Evolutionary conservation across 2,329 filamentous ascomycete species (phyloP), one percentile per base, ranked within the genome.

Genomic region (Alternaria brassicicola): DNA sequence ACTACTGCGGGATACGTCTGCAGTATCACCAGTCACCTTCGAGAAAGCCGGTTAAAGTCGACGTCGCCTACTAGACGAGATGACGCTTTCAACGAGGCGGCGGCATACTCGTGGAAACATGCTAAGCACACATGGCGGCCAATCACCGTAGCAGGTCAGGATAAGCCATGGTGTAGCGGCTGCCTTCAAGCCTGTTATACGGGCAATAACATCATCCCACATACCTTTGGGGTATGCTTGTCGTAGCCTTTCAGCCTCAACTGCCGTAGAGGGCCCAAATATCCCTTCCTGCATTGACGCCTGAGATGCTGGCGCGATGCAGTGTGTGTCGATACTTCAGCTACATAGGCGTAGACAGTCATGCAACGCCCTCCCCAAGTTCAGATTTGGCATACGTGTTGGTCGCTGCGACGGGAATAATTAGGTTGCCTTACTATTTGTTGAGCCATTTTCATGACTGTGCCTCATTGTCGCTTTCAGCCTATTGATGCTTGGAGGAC

Each of bases 41-140:
- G 51, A 58, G 51, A 58, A 54, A 54, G 50, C 55, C 55, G 50
- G 55, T 19, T 49, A 54, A 55, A 53, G 36, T 25, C 43, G 33
- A 23, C 38, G 49, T 42, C 35, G 42, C 28, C 33, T 30, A 25
- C 49, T 35, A 31, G 39, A 54, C 50, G 35, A 49, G 28, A 39
- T 28, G 55, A 41, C 55, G 50, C 42, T 57, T 35, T 38, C 33
- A 53, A 42, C 15, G 21, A 42, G 35, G 28, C 35, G 28, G 19
- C 55, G 26, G 19, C 55, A 23, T 39, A 25, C 50, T 42, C 49
- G 42, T 53, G 42, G 49, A 25, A 23, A 42, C 19, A 33, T 19
- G 25, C 36, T 47, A 39, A 39, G 13, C 39, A 30, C 55, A 42
- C 30, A 39, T 38, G 35, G 46, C 49, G 26, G 26, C 41, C 51